phyloP scores from a whole-genome alignment of 306 rosid species.

The Quercus engelmannii region DNA sequence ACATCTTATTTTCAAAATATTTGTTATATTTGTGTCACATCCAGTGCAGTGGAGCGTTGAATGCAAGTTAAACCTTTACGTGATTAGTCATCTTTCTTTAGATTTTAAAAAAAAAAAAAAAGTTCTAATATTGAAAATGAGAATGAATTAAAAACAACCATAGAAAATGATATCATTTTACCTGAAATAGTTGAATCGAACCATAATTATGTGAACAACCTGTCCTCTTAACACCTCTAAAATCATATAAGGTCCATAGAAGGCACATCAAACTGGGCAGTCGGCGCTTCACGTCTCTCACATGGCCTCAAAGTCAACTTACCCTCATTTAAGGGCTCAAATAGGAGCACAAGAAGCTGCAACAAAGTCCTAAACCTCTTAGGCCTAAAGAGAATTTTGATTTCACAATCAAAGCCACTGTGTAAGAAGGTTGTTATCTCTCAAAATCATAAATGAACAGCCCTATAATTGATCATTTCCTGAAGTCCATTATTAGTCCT shows the following conservation, averaged over 20 bases:
- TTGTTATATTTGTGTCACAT: too few relatives aligned
- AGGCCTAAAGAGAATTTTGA: not conserved
- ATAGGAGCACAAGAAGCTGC: not conserved
- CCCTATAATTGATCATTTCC: constrained; percentile 14
- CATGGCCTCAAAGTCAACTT: constrained; percentile 38
- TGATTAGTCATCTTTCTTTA: too few relatives aligned
- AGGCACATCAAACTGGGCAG: constrained; percentile 15
- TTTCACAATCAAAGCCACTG: not conserved
- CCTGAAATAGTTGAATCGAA: too few relatives aligned
- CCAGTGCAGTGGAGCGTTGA: too few relatives aligned
- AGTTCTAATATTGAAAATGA: too few relatives aligned
- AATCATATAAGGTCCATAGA: not conserved
- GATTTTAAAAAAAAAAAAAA: too few relatives aligned
- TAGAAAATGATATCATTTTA: too few relatives aligned
- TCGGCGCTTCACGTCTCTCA: constrained; percentile 25
- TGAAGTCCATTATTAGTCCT: not conserved
- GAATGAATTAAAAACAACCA: too few relatives aligned
- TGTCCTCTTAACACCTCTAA: not conserved
- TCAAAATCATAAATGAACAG: constrained; percentile 19
- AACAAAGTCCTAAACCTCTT: not conserved
- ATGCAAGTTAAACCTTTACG: too few relatives aligned
- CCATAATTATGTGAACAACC: too few relatives aligned
- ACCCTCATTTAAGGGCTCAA: constrained; percentile 27
- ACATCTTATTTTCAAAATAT: too few relatives aligned
- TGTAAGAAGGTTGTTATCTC: constrained; percentile 17